Base-by-base conservation (phyloP, 1,284 basidiomycete genomes). In the Albatrellus sp. region DNA sequence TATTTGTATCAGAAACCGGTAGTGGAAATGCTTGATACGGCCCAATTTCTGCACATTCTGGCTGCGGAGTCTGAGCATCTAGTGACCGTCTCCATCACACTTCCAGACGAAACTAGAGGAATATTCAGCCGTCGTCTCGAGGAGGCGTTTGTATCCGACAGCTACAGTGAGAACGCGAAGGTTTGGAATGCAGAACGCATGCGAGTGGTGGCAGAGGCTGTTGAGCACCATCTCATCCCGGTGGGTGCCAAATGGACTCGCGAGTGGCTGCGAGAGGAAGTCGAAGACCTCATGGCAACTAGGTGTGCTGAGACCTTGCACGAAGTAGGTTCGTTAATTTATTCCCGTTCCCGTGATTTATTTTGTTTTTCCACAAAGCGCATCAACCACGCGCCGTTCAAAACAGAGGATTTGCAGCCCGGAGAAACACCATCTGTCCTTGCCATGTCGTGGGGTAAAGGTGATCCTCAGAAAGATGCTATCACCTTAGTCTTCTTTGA, bases 131-230 rank as follows among this genome's bases (percentile, higher is more conserved):
- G 80, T 28, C 68, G 75, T 36, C 69, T 99, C n/a, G 74, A 74
- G 43, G 78, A 86, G 48, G 87, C 89, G 5, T 92, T 91, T 60
- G 73, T 77, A 34, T 91, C 90, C 7, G 89, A 91, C 55, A 84
- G 80, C 46, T 87, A 86, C 56, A 87, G 84, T 46, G 89, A 93
- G 48, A 75, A 83, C 7, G 83, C 89, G 1, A 78, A 80, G 50
- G 77, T 80, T n/a, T 99, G 96, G 96, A 98, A 98, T 59, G 82
- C 77, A 43, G 77, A 94, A 54, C 78, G 96, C 40, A 71, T 77
- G 40, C 75, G 80, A 29, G 77, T 96, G 36, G 75, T 96, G 34
- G 73, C 83, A 44, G 82, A 89, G 45, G 80, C 84, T 3, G 63
- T 96, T 24, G 77, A 87, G 37, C 75, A 84, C 45, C 80, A 88